Evolutionary conservation across 2,329 filamentous ascomycete genomes (phyloP).

Genomic region (Ceratocystis diversiconidia): DNA sequence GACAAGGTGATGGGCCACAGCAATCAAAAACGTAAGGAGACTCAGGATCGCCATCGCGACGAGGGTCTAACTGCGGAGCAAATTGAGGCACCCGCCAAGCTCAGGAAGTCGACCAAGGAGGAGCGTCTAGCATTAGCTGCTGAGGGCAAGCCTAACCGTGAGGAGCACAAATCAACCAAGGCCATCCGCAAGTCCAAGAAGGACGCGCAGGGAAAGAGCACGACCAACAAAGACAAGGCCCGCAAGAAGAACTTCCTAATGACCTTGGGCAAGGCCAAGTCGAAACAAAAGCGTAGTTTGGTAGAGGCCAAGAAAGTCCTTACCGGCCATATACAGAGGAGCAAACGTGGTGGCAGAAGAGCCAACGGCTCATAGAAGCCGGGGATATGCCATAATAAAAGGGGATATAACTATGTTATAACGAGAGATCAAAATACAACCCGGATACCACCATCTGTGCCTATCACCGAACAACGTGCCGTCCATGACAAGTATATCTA

Average conservation of each 20-base stretch:
- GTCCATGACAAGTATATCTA: not conserved
- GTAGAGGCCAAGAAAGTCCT: slow-evolving; percentile 70
- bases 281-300: slow-evolving; percentile 88
- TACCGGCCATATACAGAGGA: slow-evolving; percentile 65
- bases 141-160: slow-evolving; percentile 63
- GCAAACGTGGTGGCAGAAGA: slow-evolving; percentile 70
- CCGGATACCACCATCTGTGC: not conserved
- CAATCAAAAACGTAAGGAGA: slow-evolving; percentile 34
- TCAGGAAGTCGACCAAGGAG: slow-evolving; percentile 78
- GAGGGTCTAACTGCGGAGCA: slow-evolving; percentile 81
- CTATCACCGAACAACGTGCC: not conserved
- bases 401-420: not conserved
- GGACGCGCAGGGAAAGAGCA: slow-evolving; percentile 79
- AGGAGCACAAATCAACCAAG: slow-evolving; percentile 73
- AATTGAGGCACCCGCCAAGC: slow-evolving; percentile 71
- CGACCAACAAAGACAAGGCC: slow-evolving; percentile 93
- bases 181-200: slow-evolving; percentile 79
- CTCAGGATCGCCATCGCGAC: slow-evolving; percentile 54
- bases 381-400: too few relatives aligned
- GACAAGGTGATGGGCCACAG: slow-evolving; percentile 42
- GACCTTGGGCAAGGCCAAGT: slow-evolving; percentile 91
- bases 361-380: slow-evolving; percentile 42
- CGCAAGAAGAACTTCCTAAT: slow-evolving; percentile 98
- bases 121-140: slow-evolving; percentile 72
- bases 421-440: not conserved